Evolutionary conservation across 1,139 yeast genomes (phyloP).

Genomic region (Pichia sp.): DNA sequence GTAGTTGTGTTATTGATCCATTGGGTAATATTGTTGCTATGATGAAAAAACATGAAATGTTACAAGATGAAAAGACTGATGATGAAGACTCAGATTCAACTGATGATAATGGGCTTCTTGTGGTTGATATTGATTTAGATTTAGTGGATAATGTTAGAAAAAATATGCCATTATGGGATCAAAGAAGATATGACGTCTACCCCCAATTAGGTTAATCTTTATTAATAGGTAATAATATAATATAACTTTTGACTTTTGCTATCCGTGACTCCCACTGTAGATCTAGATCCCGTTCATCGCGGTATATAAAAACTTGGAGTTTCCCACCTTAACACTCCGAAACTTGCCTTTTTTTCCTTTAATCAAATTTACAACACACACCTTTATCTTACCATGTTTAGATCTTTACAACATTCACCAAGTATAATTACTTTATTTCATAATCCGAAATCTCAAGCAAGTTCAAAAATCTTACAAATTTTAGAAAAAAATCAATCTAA

Average conservation of each 20-base stretch:
- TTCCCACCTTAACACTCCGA: background rate
- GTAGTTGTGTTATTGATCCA: slow-evolving; percentile 78
- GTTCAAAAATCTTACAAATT: slow-evolving; percentile 1
- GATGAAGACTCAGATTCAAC: slow-evolving; percentile 20
- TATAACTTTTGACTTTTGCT: too few relatives aligned
- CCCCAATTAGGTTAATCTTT: background rate
- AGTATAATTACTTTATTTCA: slow-evolving; percentile 29
- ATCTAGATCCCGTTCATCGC: background rate
- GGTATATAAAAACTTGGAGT: background rate
- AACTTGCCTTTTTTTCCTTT: background rate
- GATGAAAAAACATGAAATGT: background rate
- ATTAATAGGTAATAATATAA: too few relatives aligned
- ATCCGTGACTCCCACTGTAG: background rate
- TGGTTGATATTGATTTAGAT: slow-evolving; percentile 64
- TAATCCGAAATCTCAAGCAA: slow-evolving; percentile 2
- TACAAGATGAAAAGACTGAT: background rate
- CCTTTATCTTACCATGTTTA: slow-evolving; percentile 23
- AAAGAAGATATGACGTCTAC: slow-evolving; percentile 41
- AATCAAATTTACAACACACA: background rate
- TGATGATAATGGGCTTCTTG: slow-evolving; percentile 35
- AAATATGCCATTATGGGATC: slow-evolving; percentile 71
- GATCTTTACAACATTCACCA: slow-evolving; percentile 26
- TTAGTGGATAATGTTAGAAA: slow-evolving; percentile 44
- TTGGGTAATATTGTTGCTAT: slow-evolving; percentile 70
- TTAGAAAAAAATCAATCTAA: slow-evolving; percentile 7